Evolutionary conservation across 2,329 filamentous ascomycete species (phyloP), one percentile per base, ranked within the genome.

Genomic region (Bertia moriformis): DNA sequence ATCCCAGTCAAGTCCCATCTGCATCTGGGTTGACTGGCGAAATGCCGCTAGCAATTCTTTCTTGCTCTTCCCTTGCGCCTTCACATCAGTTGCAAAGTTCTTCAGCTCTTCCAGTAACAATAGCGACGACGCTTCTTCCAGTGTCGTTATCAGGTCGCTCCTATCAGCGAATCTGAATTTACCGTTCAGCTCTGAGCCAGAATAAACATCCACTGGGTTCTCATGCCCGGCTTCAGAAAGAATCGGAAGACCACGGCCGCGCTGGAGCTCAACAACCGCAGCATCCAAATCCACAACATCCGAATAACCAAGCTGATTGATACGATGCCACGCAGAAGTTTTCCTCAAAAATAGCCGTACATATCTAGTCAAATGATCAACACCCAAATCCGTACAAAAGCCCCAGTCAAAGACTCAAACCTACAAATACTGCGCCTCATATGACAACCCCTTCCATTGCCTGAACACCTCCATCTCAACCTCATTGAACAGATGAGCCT

Each of bases 321-420:
- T 71, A 7, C 91, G 78, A 62, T 95, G 87, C 91, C 91, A 98
- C 1, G 78, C 78, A 17, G 83, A 83, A 1, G 85, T 86, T 56
- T 98, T 98, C 37, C 91, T 78, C 3, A 98, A 66, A 52, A 98
- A 98, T 1, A 98, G 63, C 17, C 91, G 78, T 13, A 96, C 88
- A 59, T 95, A 93, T 53, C 84, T 89, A 43, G n/a, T 14, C n/a
- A n/a, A n/a, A 32, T 27, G 4, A n/a, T 19, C 39, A 37, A 40
- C 27, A 37, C 15, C 19, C 19, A 22, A 36, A 32, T 20, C 12
- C 3, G 18, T 39, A 19, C 14, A 13, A 22, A 7, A 7, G 38
- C 36, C 35, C 43, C 45, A 44, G 33, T 45, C 24, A 10, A 15
- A 35, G 10, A 7, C 10, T 7, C 7, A 13, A 15, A 17, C 80